Evolutionary conservation across 352 stramenopile genomes (phyloP).

Genomic region (Thalassiosira hispida): DNA sequence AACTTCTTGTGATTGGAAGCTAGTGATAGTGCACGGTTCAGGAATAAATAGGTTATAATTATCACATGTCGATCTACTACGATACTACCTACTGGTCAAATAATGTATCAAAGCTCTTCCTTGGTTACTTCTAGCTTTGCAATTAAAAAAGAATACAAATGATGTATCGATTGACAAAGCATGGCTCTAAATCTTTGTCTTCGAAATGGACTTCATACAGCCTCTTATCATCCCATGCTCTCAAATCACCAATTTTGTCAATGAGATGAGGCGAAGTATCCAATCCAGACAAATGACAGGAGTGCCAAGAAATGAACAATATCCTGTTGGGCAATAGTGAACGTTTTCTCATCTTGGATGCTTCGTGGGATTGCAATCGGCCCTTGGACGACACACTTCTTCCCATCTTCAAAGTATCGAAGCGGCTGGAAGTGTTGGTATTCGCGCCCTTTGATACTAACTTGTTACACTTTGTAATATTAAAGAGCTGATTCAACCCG

Average conservation of each 20-base stretch:
- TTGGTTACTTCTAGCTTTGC: no score
- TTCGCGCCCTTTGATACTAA: neutral
- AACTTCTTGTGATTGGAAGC: no score
- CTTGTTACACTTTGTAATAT: neutral
- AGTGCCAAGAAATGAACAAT: neutral
- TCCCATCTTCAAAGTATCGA: slow-evolving; percentile 1
- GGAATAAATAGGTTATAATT: no score
- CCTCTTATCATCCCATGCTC: neutral
- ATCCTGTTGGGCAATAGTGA: neutral
- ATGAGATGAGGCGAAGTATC: slow-evolving; percentile 11
- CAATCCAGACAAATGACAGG: neutral
- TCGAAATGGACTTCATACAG: slow-evolving; percentile 17
- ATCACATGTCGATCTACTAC: no score
- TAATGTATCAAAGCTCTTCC: no score
- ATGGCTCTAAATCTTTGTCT: slow-evolving; percentile 8
- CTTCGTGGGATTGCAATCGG: slow-evolving; percentile 8
- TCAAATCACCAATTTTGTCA: slow-evolving; percentile 9
- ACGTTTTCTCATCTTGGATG: slow-evolving; percentile 3
- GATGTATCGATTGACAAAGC: slow-evolving; percentile 13
- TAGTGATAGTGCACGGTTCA: no score
- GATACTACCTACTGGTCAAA: no score
- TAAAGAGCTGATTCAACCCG: neutral
- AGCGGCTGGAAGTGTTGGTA: slow-evolving; percentile 5
- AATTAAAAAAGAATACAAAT: slow-evolving; percentile 22
- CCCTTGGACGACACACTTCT: slow-evolving; percentile 9